Base-by-base conservation (phyloP, 1,284 basidiomycete species). In the Exobasidium rhododendri region DNA sequence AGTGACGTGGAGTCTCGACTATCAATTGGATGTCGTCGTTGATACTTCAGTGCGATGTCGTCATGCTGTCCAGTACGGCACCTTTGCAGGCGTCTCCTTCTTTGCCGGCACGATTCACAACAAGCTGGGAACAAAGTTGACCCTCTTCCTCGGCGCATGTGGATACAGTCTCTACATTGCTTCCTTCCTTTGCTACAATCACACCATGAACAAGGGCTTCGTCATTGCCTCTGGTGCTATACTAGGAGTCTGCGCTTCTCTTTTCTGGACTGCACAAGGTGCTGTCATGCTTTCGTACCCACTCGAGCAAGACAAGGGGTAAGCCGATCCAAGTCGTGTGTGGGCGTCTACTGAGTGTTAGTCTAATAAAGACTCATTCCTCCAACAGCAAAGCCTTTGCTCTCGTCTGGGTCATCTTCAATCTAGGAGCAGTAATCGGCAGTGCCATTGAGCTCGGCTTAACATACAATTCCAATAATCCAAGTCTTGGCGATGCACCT, bases 261-360 rank as follows among this genome's bases (percentile, higher is more conserved):
- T 92, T 28, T 82, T 93, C n/a, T 79, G 79, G 79, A 69, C 73
- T 2, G 75, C 75, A 0, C 91, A 92, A 74, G 90, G 90, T 20
- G 86, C 86, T 4, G 82, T 92, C 65, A 92, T 92, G 87, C 82
- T 93, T 72, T 84, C 88, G 0, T 93, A 92, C 78, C 88, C 89
- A 0, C 90, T 79, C 1, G 83, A 44, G 87, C 88, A 75, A 73
- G 81, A 67, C 77, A 94, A 93, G 79, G 91, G 91, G 20, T 57
- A 58, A 22, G 67, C 66, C 29, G 17, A 40, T n/a, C n/a, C n/a
- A n/a, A n/a, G n/a, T 6, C 17, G 6, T 17, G 17, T 6, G 47
- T n/a, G 13, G 13, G 7, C 47, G 17, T 50, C 47, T 50, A n/a
- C n/a, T n/a, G n/a, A n/a, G n/a, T 14, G 14, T n/a, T 44, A 14